Base-by-base conservation (phyloP, 768 basidiomycete species). In the Auricularia auricula-judae region DNA sequence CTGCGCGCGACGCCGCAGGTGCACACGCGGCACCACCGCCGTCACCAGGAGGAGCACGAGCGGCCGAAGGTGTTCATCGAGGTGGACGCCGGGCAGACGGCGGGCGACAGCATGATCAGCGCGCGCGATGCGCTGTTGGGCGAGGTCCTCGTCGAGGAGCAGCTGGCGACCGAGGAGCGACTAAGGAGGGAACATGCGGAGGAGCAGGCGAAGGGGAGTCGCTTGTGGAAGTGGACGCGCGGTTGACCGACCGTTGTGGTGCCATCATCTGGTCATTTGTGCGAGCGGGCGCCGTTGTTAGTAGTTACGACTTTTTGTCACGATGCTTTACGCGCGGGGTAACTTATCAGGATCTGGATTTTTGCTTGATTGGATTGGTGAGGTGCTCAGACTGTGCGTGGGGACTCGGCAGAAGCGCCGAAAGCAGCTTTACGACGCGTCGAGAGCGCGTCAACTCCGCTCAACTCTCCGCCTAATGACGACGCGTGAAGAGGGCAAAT, bases 111-210 rank as follows among this genome's bases (percentile, higher is more conserved):
- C 62, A 44, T 66, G 42, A 58, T 43, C 65, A 51, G 72, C 58
- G 61, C 75, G 76, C 62, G 70, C 73, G 80, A 86, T 66, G 88
- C 87, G 10, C 85, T 89, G 51, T 77, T 82, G 62, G 80, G 82
- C 58, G 88, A 90, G 68, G 83, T 87, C 51, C 77, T 88, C 47
- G 86, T 83, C 44, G 88, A 91, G 71, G 88, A 89, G 73, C 78
- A 82, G 65, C 76, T 81, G 16, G 86, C 82, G 3, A 74, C 82
- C 34, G 77, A 78, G 36, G 78, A 83, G 67, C 76, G 82, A 56
- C 69, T 84, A 61, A 78, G 83, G 68, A 79, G 80, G 59, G 87
- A 88, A 72, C 74, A 82, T 68, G 35, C 62, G 0, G 77, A 76
- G 10, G 81, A 84, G 67, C 36, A 64, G 44, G 59, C 59, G 16